A percentile compares a stretch with the other conserved stretches of the same genome.
Conservation (phyloP, 805 yeast genomes). For the Phaffomyces thermotolerans region DNA sequence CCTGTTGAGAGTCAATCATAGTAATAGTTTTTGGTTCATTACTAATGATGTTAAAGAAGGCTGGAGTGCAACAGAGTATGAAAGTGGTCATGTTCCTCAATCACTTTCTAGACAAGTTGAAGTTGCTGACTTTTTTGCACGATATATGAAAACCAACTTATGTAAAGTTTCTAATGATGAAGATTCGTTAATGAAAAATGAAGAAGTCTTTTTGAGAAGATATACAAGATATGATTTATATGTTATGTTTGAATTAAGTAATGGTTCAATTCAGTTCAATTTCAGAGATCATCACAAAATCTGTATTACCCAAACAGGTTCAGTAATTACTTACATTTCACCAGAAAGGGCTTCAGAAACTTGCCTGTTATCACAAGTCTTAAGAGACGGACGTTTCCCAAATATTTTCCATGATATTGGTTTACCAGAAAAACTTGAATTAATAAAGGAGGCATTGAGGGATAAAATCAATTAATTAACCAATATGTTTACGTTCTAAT, state of each 20-base stretch:
- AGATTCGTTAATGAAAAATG: conserved; percentile 39
- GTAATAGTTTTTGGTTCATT: conserved; percentile 60
- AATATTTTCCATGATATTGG: conserved; percentile 39
- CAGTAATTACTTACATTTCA: conserved; percentile 72
- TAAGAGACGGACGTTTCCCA: conserved; percentile 42
- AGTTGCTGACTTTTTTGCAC: conserved; percentile 80
- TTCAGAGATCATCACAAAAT: conserved; percentile 92
- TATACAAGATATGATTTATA: conserved; percentile 72
- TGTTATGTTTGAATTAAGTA: conserved; percentile 89
- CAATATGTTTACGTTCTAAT: too few relatives aligned
- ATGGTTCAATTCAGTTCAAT: conserved; percentile 89
- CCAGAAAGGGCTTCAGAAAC: conserved; percentile 69
- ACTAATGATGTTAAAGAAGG: conserved; percentile 41
- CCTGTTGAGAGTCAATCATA: conserved; percentile 61
- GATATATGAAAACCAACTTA: conserved; percentile 86
- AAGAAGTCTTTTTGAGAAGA: conserved; percentile 71
- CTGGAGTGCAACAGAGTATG: conserved; percentile 46
- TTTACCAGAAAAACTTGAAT: conserved; percentile 37
- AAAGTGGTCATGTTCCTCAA: conserved; percentile 35
- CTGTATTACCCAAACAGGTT: conserved; percentile 70
- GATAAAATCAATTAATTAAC: conserved; percentile 17
- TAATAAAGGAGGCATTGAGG: conserved; percentile 63
- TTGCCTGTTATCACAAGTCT: conserved; percentile 42
- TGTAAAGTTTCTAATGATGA: conserved; percentile 69
- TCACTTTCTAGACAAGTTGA: conserved; percentile 64